A percentile compares a stretch with the other conserved stretches of the same genome.
phyloP scores from a whole-genome alignment of 2,329 filamentous ascomycete species.

The Ascochyta viciae-villosae region DNA sequence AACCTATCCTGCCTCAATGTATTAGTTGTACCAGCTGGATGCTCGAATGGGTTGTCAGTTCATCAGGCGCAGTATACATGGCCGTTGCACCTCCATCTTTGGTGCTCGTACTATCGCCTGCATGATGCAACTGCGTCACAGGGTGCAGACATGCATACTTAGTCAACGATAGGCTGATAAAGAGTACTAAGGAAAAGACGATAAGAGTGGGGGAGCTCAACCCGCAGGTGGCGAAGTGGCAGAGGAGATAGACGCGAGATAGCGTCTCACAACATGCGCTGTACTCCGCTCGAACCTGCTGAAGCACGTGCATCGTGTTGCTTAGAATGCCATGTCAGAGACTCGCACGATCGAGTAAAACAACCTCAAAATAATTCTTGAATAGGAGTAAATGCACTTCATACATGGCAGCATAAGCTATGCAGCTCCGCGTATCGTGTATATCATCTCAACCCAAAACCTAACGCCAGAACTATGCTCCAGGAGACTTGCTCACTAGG shows the following conservation, averaged over 20 bases:
- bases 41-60: background rate
- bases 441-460: background rate
- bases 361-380: background rate
- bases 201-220: constrained; percentile 3
- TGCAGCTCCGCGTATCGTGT: background rate
- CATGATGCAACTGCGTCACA: background rate
- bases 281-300: background rate
- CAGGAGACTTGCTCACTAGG: background rate
- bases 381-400: background rate
- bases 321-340: too few relatives aligned
- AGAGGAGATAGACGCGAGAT: background rate
- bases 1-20: too few relatives aligned
- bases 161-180: background rate
- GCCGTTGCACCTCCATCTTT: background rate
- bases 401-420: background rate
- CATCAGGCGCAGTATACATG: background rate
- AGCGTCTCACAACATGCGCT: background rate
- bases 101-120: background rate
- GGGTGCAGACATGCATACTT: background rate
- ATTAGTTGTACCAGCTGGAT: background rate
- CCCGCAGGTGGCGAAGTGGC: background rate
- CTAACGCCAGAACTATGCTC: constrained; percentile 10
- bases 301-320: too few relatives aligned
- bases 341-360: background rate
- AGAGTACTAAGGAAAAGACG: background rate